Percentiles rank a stretch among this genome's conserved stretches.
These are phyloP conservation scores for Cladosporium colombiae DNA, from an alignment of 2,329 filamentous ascomycete genomes.

Conservation along the genomic window DNA sequence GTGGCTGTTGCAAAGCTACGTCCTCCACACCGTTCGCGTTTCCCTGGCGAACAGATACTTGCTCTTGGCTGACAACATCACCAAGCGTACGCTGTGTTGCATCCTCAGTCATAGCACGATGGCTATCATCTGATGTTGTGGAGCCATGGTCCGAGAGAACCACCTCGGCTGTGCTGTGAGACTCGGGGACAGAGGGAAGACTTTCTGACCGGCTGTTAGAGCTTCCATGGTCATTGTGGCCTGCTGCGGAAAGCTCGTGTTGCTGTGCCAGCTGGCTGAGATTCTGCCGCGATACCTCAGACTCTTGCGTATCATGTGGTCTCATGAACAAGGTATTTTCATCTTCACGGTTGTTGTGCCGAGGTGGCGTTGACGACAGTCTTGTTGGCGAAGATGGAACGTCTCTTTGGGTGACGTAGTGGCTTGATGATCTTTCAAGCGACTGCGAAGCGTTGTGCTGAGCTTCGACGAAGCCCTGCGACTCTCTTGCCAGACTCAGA, in stretches of 20 bases:
- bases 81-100: not conserved
- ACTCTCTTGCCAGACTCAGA: not conserved
- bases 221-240: not conserved
- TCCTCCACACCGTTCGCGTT: not conserved
- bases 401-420: not conserved
- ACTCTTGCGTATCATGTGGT: not conserved
- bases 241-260: not conserved
- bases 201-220: slow-evolving; percentile 4
- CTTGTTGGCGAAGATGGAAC: slow-evolving; percentile 11
- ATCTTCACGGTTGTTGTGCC: not conserved
- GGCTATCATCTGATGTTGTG: not conserved
- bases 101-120: not conserved
- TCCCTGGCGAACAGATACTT: not conserved
- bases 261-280: not conserved
- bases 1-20: not conserved
- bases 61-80: not conserved
- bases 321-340: not conserved
- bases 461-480: not conserved
- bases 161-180: slow-evolving; percentile 5
- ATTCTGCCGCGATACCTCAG: not conserved
- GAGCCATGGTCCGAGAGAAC: not conserved
- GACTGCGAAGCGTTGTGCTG: not conserved
- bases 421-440: not conserved
- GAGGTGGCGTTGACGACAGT: not conserved
- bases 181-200: not conserved